phyloP scores from a whole-genome alignment of 345 rosid species.

The Clarkia xantiana region DNA sequence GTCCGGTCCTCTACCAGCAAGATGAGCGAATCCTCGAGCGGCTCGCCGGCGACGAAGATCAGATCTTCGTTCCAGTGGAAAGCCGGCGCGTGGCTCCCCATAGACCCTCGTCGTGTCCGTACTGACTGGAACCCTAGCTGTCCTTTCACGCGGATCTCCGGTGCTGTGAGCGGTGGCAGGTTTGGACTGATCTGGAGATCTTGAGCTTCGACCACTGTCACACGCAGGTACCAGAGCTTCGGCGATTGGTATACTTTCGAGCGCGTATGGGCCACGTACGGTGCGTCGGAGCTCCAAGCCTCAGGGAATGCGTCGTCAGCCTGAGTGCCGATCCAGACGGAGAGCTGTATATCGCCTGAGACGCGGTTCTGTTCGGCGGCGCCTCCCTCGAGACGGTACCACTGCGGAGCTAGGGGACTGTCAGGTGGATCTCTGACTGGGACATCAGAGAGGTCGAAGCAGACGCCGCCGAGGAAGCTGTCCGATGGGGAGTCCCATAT shows the following conservation, averaged over 20 bases:
- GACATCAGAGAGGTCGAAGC: slow-evolving; percentile 78
- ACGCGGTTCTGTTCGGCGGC: slow-evolving; percentile 27
- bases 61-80: slow-evolving; percentile 89
- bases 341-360: slow-evolving; percentile 79
- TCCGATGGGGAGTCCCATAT: slow-evolving; percentile 71
- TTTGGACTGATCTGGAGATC: slow-evolving; percentile 64
- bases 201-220: slow-evolving; percentile 78
- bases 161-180: slow-evolving; percentile 74
- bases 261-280: slow-evolving; percentile 70
- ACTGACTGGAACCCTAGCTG: slow-evolving; percentile 72
- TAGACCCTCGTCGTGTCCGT: slow-evolving; percentile 63
- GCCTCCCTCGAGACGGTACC: slow-evolving; percentile 71
- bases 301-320: slow-evolving; percentile 92
- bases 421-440: slow-evolving; percentile 82
- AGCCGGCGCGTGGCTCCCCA: slow-evolving; percentile 54
- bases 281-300: slow-evolving; percentile 82
- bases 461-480: slow-evolving; percentile 73
- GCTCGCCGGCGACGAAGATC: slow-evolving; percentile 84
- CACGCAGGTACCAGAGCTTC: slow-evolving; percentile 83
- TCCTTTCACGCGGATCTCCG: slow-evolving; percentile 69
- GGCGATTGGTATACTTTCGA: slow-evolving; percentile 95
- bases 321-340: slow-evolving; percentile 92
- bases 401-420: slow-evolving; percentile 79
- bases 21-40: slow-evolving; percentile 61
- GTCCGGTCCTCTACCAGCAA: slow-evolving; percentile 71